phyloP scores from a whole-genome alignment of 2,329 filamentous ascomycete genomes.

The Sclerotinia subarctica region DNA sequence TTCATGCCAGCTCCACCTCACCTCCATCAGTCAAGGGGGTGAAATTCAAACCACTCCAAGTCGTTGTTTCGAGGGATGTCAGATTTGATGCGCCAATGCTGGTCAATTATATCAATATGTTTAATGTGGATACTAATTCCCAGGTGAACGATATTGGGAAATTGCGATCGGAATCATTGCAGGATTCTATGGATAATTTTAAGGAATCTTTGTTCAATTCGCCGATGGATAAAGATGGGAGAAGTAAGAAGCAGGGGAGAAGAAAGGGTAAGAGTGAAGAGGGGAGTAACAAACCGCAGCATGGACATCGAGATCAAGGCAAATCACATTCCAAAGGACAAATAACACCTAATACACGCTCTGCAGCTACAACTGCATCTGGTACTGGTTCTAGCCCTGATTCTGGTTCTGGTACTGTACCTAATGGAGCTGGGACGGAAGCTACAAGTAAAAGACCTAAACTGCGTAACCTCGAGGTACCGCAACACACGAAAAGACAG shows the following conservation, averaged over 20 bases:
- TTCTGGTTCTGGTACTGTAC: background rate
- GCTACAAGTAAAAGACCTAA: background rate
- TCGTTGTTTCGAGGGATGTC: background rate
- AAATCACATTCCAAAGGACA: background rate
- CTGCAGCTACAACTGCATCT: background rate
- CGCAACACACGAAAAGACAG: background rate
- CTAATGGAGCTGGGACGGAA: background rate
- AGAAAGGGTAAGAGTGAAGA: slow-evolving; percentile 1
- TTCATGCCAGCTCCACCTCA: background rate
- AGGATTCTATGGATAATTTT: slow-evolving; percentile 5
- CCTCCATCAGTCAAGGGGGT: background rate
- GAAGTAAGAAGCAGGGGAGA: background rate
- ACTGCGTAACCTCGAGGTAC: background rate
- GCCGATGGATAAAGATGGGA: background rate
- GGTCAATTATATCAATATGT: slow-evolving; percentile 2
- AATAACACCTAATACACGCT: background rate
- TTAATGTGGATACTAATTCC: slow-evolving; percentile 4
- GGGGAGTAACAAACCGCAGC: background rate
- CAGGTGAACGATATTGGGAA: slow-evolving; percentile 5
- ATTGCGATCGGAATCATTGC: background rate
- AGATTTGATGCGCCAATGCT: slow-evolving; percentile 1
- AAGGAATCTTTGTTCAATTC: background rate
- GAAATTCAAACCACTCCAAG: background rate
- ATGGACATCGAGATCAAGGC: background rate
- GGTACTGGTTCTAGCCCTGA: background rate